phyloP scores from a whole-genome alignment of 164 flowering plant species.

The Kalanchoe fedtschenkoi region DNA sequence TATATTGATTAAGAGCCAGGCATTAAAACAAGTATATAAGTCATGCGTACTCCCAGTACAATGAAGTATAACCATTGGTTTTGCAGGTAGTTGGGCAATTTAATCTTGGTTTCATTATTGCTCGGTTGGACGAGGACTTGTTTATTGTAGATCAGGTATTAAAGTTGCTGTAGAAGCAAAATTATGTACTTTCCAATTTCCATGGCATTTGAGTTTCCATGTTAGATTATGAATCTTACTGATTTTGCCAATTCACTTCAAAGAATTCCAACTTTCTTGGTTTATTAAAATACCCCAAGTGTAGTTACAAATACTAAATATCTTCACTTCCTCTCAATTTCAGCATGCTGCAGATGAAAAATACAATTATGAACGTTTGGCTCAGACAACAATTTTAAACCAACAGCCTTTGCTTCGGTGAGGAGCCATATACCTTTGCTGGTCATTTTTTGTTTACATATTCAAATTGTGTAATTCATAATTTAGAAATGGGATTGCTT shows the following conservation, averaged over 20 bases:
- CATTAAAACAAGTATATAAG: background rate
- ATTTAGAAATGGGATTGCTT: no score
- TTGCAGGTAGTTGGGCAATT: conserved; percentile 90
- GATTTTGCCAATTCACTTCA: no score
- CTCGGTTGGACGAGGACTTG: conserved; percentile 71
- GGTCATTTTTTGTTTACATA: conserved; percentile 1
- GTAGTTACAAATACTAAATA: background rate
- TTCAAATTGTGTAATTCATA: background rate
- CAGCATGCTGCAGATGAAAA: conserved; percentile 99
- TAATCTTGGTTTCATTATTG: conserved; percentile 94
- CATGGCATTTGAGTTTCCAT: background rate
- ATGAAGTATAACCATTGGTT: conserved; percentile 2
- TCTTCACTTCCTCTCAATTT: conserved; percentile 13
- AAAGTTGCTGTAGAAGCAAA: background rate
- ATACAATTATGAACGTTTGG: conserved; percentile 75
- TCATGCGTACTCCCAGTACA: background rate
- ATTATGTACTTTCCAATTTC: background rate
- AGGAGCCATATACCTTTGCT: conserved; percentile 17
- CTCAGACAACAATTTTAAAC: conserved; percentile 71
- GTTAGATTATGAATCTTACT: background rate
- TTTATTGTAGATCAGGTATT: conserved; percentile 92
- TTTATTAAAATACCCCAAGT: background rate
- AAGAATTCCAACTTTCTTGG: background rate
- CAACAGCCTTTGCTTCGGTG: conserved; percentile 89
- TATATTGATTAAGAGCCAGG: background rate